Percentiles rank a stretch among this genome's conserved stretches.
phyloP scores from a whole-genome alignment of 768 basidiomycete genomes.

The Mycena leptocephala region DNA sequence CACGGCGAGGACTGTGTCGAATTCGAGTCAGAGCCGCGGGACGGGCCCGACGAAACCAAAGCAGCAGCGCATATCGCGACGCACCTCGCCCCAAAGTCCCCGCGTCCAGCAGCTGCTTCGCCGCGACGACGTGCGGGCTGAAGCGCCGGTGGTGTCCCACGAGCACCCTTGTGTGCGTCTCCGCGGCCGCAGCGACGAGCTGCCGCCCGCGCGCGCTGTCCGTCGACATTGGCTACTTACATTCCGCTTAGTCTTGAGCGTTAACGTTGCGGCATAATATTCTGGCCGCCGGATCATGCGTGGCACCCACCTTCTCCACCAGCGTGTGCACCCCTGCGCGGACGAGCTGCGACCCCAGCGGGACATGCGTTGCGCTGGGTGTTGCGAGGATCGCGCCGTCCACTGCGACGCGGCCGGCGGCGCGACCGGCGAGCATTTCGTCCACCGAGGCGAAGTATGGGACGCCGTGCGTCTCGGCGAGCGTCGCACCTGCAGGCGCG shows the following conservation, averaged over 20 bases:
- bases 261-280: too few relatives aligned
- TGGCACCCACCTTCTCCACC: too few relatives aligned
- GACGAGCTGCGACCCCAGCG: constrained; percentile 11
- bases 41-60: not conserved
- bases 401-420: not conserved
- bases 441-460: constrained; percentile 2
- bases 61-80: too few relatives aligned
- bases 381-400: constrained; percentile 28
- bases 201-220: not conserved
- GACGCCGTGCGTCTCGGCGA: not conserved
- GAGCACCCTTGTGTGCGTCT: not conserved
- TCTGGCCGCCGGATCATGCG: too few relatives aligned
- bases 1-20: constrained; percentile 3
- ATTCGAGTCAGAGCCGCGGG: not conserved
- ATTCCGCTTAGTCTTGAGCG: too few relatives aligned
- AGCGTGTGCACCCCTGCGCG: constrained; percentile 13
- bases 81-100: too few relatives aligned
- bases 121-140: constrained; percentile 16
- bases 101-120: constrained; percentile 8
- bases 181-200: not conserved
- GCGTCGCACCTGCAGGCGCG: not conserved
- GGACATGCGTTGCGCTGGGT: constrained; percentile 26
- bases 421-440: not conserved
- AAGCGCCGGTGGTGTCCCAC: constrained; percentile 27
- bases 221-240: not conserved